Conservation (phyloP, 495 filamentous ascomycete genomes). For the Aspergillus sclerotiicarbonarius region DNA sequence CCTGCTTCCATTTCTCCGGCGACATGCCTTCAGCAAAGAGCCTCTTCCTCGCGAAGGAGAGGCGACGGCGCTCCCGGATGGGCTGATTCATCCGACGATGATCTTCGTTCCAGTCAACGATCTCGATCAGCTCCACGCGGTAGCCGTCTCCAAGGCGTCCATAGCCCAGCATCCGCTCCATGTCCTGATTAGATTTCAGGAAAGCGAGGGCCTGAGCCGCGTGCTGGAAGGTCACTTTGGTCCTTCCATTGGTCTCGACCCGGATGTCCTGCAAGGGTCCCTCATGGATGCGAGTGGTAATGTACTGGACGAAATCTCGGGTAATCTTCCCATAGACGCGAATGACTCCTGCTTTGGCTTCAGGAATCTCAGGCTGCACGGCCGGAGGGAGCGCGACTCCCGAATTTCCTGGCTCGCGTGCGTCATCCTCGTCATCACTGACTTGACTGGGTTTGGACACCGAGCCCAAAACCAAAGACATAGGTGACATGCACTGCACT, state of each 20-base stretch:
- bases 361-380: constrained; percentile 13
- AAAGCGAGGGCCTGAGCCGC: constrained; percentile 28
- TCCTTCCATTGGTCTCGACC: constrained; percentile 22
- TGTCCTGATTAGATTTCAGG: constrained; percentile 28
- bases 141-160: constrained; percentile 31
- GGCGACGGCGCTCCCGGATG: constrained; percentile 34
- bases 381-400: constrained; percentile 2
- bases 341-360: constrained; percentile 30
- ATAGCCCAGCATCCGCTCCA: constrained; percentile 21
- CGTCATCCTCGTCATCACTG: constrained; percentile 14
- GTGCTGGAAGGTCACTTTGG: constrained; percentile 30
- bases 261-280: constrained; percentile 31
- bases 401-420: background rate
- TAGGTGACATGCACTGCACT: constrained; percentile 19
- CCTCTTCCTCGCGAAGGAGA: constrained; percentile 34
- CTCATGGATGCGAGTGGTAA: constrained; percentile 33
- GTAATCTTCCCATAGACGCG: constrained; percentile 20
- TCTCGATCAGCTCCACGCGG: constrained; percentile 24
- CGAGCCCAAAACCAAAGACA: constrained; percentile 14
- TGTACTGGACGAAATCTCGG: constrained; percentile 21
- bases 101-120: constrained; percentile 32
- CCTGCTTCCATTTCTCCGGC: constrained; percentile 29
- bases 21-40: constrained; percentile 30
- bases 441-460: constrained; percentile 19
- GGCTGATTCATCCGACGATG: constrained; percentile 34